Conservation (phyloP, 352 stramenopile species). For the Phytopythium chamaehyphon region DNA sequence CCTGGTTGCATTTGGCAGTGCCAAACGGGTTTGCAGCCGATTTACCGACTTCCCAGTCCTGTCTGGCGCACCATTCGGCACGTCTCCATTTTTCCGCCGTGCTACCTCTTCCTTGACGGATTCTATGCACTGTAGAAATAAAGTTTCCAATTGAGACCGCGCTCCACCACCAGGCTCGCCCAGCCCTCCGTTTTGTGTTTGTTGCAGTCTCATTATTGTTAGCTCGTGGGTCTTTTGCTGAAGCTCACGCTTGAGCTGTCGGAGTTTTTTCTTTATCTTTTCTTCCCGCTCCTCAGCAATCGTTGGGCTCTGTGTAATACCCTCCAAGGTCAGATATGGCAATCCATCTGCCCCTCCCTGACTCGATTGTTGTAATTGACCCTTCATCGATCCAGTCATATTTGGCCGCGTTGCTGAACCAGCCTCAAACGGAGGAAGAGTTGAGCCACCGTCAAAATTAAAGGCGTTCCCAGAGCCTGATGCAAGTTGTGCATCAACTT, state of each 20-base stretch:
- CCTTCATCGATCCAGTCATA: no score
- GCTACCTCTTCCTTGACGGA: constrained; percentile 75
- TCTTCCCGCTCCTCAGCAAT: constrained; percentile 59
- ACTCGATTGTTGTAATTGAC: no score
- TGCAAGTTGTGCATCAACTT: constrained; percentile 62
- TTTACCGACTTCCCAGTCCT: not conserved
- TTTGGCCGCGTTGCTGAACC: constrained; percentile 6
- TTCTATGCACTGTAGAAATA: constrained; percentile 83
- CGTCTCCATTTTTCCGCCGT: constrained; percentile 16
- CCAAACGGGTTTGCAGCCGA: not conserved
- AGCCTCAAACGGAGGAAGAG: constrained; percentile 39
- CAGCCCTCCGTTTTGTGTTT: constrained; percentile 23
- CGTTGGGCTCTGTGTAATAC: constrained; percentile 9
- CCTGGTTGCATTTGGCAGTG: constrained; percentile 8
- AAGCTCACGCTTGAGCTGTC: constrained; percentile 58
- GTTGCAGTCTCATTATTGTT: constrained; percentile 26
- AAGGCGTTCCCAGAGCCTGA: constrained; percentile 20
- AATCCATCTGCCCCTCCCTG: no score
- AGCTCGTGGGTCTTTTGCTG: constrained; percentile 64
- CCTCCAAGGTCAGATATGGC: constrained; percentile 33
- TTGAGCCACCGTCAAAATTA: constrained; percentile 9
- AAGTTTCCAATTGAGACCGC: constrained; percentile 54
- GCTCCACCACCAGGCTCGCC: constrained; percentile 15
- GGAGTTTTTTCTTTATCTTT: constrained; percentile 65
- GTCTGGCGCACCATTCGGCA: not conserved